A percentile compares a stretch with the other conserved stretches of the same genome.
Evolutionary conservation across 2,329 filamentous ascomycete genomes (phyloP).

Genomic region (Ophiostoma ulmi): DNA sequence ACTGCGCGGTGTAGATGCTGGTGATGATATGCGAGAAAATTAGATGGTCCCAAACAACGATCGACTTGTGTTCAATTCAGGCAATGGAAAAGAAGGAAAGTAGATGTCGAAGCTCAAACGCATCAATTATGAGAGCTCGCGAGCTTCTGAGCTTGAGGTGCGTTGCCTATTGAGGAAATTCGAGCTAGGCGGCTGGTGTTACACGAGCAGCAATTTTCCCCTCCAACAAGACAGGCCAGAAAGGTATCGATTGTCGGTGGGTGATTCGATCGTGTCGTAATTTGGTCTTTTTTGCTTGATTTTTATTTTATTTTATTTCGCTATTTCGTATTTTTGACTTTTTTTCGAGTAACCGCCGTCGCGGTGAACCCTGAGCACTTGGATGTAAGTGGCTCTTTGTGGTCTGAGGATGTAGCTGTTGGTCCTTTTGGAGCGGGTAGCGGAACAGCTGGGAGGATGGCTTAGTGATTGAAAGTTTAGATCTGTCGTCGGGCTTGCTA

Average conservation of each 20-base stretch:
- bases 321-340: neutral
- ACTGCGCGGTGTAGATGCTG: neutral
- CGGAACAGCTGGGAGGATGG: slow-evolving; percentile 2
- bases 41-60: neutral
- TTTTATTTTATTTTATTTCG: neutral
- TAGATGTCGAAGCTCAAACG: neutral
- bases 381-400: neutral
- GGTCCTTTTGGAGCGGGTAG: neutral
- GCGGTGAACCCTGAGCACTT: slow-evolving; percentile 3
- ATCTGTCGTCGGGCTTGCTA: neutral
- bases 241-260: neutral
- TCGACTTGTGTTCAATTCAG: neutral
- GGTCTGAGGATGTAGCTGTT: neutral
- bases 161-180: slow-evolving; percentile 8
- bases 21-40: neutral
- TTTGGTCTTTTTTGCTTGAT: neutral
- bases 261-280: slow-evolving; percentile 2
- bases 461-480: neutral
- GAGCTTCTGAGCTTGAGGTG: neutral
- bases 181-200: slow-evolving; percentile 1
- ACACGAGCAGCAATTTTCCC: neutral
- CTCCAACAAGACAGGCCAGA: slow-evolving; percentile 1
- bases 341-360: neutral
- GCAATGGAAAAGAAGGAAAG: neutral
- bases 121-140: neutral